Evolutionary conservation across 75 land plant species (phyloP).

Genomic region (Cryptomeria japonica): DNA sequence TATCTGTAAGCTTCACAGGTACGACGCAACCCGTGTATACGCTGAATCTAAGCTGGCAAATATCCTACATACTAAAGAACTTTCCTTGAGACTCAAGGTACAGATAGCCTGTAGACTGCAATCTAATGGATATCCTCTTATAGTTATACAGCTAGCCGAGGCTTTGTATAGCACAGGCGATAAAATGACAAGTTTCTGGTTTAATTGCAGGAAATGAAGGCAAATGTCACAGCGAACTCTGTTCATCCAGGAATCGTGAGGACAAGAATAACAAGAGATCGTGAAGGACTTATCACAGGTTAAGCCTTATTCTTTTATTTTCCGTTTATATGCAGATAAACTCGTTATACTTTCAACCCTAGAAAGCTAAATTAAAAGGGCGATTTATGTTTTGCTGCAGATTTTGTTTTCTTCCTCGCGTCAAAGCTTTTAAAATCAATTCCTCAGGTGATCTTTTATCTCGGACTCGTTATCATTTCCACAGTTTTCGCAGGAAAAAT

Average conservation of each 20-base stretch:
- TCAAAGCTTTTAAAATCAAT: conserved; percentile 60
- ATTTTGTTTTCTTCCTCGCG: conserved; percentile 58
- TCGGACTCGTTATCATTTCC: too few relatives aligned
- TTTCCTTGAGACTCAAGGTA: conserved; percentile 68
- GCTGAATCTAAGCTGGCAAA: conserved; percentile 84
- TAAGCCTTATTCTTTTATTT: neutral
- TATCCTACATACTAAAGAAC: conserved; percentile 78
- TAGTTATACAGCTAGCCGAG: neutral
- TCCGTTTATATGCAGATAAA: neutral
- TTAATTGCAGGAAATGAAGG: conserved; percentile 51
- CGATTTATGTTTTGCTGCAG: conserved; percentile 28
- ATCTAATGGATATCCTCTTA: neutral
- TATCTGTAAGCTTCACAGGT: conserved; percentile 36
- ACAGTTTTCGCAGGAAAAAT: too few relatives aligned
- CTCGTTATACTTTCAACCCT: neutral
- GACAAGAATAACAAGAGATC: conserved; percentile 73
- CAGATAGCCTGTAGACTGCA: neutral
- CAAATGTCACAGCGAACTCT: conserved; percentile 64
- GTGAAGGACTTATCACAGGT: conserved; percentile 64
- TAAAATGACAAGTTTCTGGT: neutral
- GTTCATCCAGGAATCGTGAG: conserved; percentile 91
- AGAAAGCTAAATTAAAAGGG: neutral
- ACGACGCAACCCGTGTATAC: conserved; percentile 59
- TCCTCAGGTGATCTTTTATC: conserved; percentile 39
- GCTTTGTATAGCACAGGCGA: neutral